These are phyloP conservation scores for Neurospora sp. DNA, from an alignment of 495 filamentous ascomycete species.

Conservation along the genomic window DNA sequence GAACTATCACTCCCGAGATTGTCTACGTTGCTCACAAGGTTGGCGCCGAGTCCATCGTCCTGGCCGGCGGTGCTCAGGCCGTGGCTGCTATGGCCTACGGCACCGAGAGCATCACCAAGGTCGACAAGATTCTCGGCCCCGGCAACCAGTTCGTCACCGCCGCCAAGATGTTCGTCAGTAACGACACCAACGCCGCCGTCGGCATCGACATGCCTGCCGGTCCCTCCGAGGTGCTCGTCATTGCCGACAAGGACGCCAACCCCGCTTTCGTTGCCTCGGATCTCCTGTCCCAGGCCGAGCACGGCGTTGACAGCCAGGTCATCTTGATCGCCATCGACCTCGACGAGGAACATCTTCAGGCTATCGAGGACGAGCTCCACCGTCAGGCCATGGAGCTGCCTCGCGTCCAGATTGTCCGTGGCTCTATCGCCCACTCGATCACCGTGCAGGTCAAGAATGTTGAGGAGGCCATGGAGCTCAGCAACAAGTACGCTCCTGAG, in stretches of 20 bases:
- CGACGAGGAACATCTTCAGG: conserved; percentile 53
- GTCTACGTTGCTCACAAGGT: conserved; percentile 98
- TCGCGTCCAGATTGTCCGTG: conserved; percentile 82
- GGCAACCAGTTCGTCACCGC: conserved; percentile 99
- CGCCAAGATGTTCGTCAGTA: conserved; percentile 93
- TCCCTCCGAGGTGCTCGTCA: conserved; percentile 89
- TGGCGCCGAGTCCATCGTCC: conserved; percentile 86
- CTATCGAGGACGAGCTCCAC: conserved; percentile 87
- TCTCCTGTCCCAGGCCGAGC: conserved; percentile 89
- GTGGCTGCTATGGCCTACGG: conserved; percentile 82
- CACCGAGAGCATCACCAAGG: conserved; percentile 77
- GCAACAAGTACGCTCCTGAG: conserved; percentile 95
- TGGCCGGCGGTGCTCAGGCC: conserved; percentile 94
- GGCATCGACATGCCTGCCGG: conserved; percentile 98
- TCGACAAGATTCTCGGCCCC: conserved; percentile 96
- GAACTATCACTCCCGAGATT: conserved; percentile 88
- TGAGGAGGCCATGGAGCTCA: conserved; percentile 73
- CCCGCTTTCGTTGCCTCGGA: conserved; percentile 94
- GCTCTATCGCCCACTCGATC: conserved; percentile 83
- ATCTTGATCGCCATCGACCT: conserved; percentile 82
- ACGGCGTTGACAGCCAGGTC: conserved; percentile 91
- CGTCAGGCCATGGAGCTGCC: conserved; percentile 80
- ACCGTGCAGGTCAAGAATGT: conserved; percentile 74
- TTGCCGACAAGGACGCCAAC: conserved; percentile 83
- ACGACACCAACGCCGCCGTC: conserved; percentile 89